Conservation (phyloP, 2,329 filamentous ascomycete genomes). For the Dichotomopilus funicola region DNA sequence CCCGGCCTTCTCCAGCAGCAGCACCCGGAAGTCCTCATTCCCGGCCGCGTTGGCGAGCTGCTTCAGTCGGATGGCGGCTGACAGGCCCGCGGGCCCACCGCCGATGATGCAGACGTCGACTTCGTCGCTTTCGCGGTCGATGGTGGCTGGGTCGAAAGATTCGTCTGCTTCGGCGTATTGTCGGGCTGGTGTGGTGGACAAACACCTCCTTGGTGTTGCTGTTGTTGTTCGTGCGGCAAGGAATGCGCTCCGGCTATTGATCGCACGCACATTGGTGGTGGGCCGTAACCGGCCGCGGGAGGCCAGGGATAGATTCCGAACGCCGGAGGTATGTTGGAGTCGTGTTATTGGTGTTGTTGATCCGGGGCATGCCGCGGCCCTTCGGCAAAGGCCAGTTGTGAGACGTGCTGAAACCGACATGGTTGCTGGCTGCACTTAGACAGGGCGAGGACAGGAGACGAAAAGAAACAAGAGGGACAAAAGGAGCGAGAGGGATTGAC, state of each 20-base stretch:
- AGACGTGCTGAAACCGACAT: constrained; percentile 27
- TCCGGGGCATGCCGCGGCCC: constrained; percentile 14
- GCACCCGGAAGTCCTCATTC: constrained; percentile 90
- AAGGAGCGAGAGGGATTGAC: background rate
- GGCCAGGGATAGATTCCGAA: constrained; percentile 16
- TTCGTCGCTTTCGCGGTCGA: constrained; percentile 85
- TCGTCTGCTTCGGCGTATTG: constrained; percentile 36
- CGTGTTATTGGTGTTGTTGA: constrained; percentile 6
- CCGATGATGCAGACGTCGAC: constrained; percentile 97
- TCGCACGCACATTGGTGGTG: constrained; percentile 10
- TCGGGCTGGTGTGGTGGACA: constrained; percentile 20
- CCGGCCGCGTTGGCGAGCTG: constrained; percentile 91
- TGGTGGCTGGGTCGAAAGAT: constrained; percentile 56
- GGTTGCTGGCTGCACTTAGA: constrained; percentile 6
- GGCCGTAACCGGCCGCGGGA: constrained; percentile 11
- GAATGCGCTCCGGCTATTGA: background rate
- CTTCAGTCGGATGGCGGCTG: constrained; percentile 89
- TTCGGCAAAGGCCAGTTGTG: constrained; percentile 24
- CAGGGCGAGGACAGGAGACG: background rate
- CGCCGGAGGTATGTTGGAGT: constrained; percentile 8
- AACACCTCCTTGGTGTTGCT: background rate
- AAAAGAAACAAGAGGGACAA: background rate
- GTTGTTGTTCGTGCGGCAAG: background rate
- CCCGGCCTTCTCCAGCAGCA: constrained; percentile 90
- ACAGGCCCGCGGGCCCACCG: constrained; percentile 88